These are phyloP conservation scores for Hypocreales sp. DNA, from an alignment of 2,329 filamentous ascomycete species.

Conservation along the genomic window DNA sequence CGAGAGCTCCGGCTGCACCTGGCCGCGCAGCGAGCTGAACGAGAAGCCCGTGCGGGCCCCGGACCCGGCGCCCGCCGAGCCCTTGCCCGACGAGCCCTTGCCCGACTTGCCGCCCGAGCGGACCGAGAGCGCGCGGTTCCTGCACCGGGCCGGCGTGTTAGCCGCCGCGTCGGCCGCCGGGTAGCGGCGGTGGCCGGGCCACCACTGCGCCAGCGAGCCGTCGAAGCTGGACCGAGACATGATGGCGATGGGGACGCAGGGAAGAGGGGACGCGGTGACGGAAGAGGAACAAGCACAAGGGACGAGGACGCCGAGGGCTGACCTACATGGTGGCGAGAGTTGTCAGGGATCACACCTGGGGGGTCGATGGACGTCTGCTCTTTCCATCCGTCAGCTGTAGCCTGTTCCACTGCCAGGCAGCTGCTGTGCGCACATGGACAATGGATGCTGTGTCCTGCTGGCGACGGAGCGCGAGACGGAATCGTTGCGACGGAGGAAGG, in stretches of 20 bases:
- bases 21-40: slow-evolving; percentile 72
- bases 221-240: slow-evolving; percentile 20
- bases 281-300: neutral
- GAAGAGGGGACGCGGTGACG: neutral
- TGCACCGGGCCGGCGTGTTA: slow-evolving; percentile 19
- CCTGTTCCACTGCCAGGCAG: too few species aligned
- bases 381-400: too few species aligned
- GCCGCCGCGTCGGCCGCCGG: slow-evolving; percentile 7
- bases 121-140: slow-evolving; percentile 62
- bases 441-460: too few species aligned
- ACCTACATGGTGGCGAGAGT: too few species aligned
- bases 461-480: too few species aligned
- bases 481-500: too few species aligned
- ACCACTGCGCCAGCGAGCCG: slow-evolving; percentile 8
- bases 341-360: too few species aligned
- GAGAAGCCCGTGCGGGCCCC: slow-evolving; percentile 57
- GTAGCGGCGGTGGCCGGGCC: slow-evolving; percentile 6
- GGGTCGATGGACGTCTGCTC: too few species aligned
- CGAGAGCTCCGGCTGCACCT: slow-evolving; percentile 74
- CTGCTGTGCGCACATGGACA: too few species aligned
- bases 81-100: slow-evolving; percentile 16
- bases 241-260: neutral
- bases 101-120: slow-evolving; percentile 45
- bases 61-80: slow-evolving; percentile 11
- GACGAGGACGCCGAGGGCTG: too few species aligned